Evolutionary conservation across 176 grass and related monocot species (phyloP), one percentile per base, ranked within the genome.

Genomic region (Eragrostis curvula): DNA sequence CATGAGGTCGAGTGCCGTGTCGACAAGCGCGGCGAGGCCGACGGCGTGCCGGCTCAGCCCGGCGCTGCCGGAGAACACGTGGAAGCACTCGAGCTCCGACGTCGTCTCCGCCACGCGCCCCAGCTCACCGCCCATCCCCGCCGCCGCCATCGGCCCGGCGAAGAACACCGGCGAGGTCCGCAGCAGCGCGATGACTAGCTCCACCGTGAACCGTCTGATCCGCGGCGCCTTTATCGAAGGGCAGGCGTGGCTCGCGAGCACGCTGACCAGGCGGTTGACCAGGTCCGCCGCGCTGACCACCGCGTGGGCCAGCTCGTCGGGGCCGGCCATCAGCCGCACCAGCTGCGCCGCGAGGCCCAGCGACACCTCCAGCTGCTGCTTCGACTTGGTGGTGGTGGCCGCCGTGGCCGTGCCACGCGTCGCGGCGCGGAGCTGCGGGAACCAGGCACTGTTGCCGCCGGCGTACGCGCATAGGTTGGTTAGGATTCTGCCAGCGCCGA

Each of bases 51-150:
- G 75, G 78, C 70, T 73, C 43, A 96, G 28, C 43, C 93, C 93
- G 1, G 68, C 85, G 70, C 87, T 88, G 25, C 90, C 93, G 70
- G 90, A 92, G 80, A 92, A 96, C 59, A 92, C 78, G 86, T 90
- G 90, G 75, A 92, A 96, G 80, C 86, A 88, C 79, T 96, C 93
- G 1, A 96, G 79, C 50, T 96, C 85, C 60, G 93, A 83, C 69
- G 87, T 92, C 5, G 82, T 92, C 79, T 96, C 90, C 21, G 80
- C 90, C 74, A 90, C 85, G 29, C 79, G 66, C 51, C 75, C 27
- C 17, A 96, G 85, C 68, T 73, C 66, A 8, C 3, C 52, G 16
- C 12, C 28, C 79, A 92, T 90, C 45, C 80, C 90, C 24, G 57
- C 46, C 8, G 50, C 74, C 18, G 59, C 79, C 73, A 92, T 84